Conservation (phyloP, 805 yeast genomes). For the Yarrowia keelungensis region DNA sequence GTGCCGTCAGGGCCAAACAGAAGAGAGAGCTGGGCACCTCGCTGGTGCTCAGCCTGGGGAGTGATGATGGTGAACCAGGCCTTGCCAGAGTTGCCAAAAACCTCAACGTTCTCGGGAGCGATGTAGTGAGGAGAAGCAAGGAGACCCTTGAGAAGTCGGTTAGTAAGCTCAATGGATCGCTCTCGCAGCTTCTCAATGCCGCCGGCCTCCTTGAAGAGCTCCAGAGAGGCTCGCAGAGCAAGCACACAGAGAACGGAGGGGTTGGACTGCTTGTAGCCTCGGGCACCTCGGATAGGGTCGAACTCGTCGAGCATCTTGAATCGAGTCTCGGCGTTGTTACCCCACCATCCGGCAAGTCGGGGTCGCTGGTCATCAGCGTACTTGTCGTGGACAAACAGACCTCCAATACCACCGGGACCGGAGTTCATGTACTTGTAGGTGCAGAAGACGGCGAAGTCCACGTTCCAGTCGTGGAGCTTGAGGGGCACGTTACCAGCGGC, state of each 20-base stretch:
- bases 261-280: conserved; percentile 88
- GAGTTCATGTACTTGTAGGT: conserved; percentile 88
- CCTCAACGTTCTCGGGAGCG: conserved; percentile 43
- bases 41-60: conserved; percentile 61
- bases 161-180: conserved; percentile 66
- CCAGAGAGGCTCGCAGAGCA: conserved; percentile 69
- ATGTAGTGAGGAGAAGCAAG: conserved; percentile 57
- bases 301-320: conserved; percentile 81
- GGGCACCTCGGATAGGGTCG: conserved; percentile 83
- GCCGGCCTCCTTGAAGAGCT: conserved; percentile 64
- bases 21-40: conserved; percentile 88
- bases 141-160: conserved; percentile 60
- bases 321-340: conserved; percentile 71
- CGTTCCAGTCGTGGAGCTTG: conserved; percentile 82
- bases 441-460: conserved; percentile 95
- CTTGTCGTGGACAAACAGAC: conserved; percentile 75
- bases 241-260: conserved; percentile 89
- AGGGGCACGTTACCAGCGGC: conserved; percentile 88
- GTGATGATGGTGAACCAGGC: conserved; percentile 74
- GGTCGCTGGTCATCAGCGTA: conserved; percentile 54
- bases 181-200: conserved; percentile 66
- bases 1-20: conserved; percentile 61
- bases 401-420: conserved; percentile 95
- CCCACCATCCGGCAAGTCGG: conserved; percentile 98
- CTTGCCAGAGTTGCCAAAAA: conserved; percentile 34